Conservation (phyloP, 129 eudicot genomes). For the Ambrosia trifida region DNA sequence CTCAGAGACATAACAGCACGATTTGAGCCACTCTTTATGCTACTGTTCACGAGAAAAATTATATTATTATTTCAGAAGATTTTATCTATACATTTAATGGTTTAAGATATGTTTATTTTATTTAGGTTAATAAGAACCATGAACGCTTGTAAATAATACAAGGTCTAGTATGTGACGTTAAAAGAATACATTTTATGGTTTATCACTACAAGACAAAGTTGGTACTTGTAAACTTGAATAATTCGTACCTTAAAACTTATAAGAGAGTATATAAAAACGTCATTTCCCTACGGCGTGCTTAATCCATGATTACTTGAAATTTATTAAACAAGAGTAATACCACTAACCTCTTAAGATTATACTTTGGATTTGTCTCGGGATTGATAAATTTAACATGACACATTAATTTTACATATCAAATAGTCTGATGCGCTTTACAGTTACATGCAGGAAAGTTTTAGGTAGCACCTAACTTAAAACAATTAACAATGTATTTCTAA, state of each 20-base stretch:
- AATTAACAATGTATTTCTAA: no score
- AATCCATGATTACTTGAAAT: not conserved
- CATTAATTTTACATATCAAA: no score
- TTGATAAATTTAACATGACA: no score
- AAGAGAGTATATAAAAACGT: not conserved
- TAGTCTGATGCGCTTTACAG: no score
- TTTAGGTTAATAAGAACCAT: slow-evolving; percentile 7
- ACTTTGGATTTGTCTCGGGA: no score
- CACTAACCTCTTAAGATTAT: no score
- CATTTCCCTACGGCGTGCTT: not conserved
- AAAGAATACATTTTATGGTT: not conserved
- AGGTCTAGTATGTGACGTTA: slow-evolving; percentile 2
- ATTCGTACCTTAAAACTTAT: not conserved
- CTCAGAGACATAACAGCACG: slow-evolving; percentile 34
- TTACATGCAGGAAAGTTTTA: no score
- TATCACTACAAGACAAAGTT: slow-evolving; percentile 19
- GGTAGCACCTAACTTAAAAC: no score
- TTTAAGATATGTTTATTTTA: slow-evolving; percentile 9
- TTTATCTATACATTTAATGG: not conserved
- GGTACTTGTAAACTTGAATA: not conserved
- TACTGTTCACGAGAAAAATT: slow-evolving; percentile 22
- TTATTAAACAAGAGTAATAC: not conserved
- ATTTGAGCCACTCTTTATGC: slow-evolving; percentile 42
- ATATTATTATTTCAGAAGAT: slow-evolving; percentile 11
- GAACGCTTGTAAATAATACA: not conserved